Conservation (phyloP, 352 stramenopile species). For the Phytophthora parvispora region DNA sequence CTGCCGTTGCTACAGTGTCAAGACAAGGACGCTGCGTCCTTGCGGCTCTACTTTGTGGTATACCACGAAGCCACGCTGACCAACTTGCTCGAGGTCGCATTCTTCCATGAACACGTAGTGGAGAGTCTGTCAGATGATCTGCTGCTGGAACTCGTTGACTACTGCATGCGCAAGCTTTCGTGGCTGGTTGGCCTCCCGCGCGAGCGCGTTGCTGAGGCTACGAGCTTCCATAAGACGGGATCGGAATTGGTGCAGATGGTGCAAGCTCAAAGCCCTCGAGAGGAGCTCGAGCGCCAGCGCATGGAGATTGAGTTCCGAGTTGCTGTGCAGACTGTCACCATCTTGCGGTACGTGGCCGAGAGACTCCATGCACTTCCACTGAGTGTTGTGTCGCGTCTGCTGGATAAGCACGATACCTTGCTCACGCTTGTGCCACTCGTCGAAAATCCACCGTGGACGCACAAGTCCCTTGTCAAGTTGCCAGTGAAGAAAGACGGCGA, state of each 20-base stretch:
- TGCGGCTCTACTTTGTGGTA: slow-evolving; percentile 95
- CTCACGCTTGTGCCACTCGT: slow-evolving; percentile 94
- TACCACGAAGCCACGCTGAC: slow-evolving; percentile 93
- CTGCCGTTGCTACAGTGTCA: slow-evolving; percentile 68
- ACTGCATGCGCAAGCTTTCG: slow-evolving; percentile 92
- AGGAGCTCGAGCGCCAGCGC: slow-evolving; percentile 77
- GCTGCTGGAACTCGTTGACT: slow-evolving; percentile 96
- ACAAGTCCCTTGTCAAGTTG: slow-evolving; percentile 57
- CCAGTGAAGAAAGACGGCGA: slow-evolving; percentile 2
- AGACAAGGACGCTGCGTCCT: slow-evolving; percentile 63
- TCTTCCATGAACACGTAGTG: slow-evolving; percentile 92
- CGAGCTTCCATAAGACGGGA: slow-evolving; percentile 79
- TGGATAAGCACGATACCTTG: slow-evolving; percentile 98
- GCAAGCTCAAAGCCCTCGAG: slow-evolving; percentile 53
- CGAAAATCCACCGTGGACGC: slow-evolving; percentile 97
- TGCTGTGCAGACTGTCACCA: slow-evolving; percentile 87
- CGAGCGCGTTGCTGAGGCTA: slow-evolving; percentile 60
- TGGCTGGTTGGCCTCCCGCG: slow-evolving; percentile 81
- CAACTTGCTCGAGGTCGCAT: slow-evolving; percentile 92
- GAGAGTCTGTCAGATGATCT: slow-evolving; percentile 90
- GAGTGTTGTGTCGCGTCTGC: slow-evolving; percentile 89
- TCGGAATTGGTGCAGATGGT: slow-evolving; percentile 78
- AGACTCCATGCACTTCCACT: slow-evolving; percentile 90
- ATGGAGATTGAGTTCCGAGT: slow-evolving; percentile 92
- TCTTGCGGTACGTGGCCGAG: slow-evolving; percentile 93